Evolutionary conservation across 2,329 filamentous ascomycete genomes (phyloP), one percentile per base, ranked within the genome.

Genomic region (Aspergillus luchuensis): DNA sequence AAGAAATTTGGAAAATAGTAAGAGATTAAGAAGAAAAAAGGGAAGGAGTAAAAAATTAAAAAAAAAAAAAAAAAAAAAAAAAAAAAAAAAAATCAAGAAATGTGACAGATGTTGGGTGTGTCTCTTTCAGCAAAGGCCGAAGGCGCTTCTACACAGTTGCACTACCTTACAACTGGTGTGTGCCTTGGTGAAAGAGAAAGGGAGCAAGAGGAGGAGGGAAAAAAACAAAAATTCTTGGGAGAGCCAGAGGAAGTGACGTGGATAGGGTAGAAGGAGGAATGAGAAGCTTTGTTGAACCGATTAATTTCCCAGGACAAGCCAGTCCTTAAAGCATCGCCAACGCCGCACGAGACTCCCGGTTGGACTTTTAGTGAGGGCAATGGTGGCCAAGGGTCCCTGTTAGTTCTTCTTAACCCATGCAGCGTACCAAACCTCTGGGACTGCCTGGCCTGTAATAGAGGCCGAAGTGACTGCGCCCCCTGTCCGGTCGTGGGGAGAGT

Each of bases 391-490:
- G 59, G 61, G 63, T 59, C 57, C 58, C 48, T 28, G 64, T 61
- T 60, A 64, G 66, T 61, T 62, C 60, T 66, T 58, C 65, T 59
- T 65, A 60, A 66, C 48, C 66, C 66, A 68, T 67, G 66, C 65
- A 68, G 64, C 61, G 67, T 65, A 66, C 65, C 67, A 62, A 62
- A 60, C 57, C 62, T 60, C 61, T 67, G 67, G 67, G 59, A 60
- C 62, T 41, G 38, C 51, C 54, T 36, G 57, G 58, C 65, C 65
- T 67, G 59, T 67, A 57, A 64, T 43, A 63, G 58, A 60, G 38
- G 39, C 49, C 61, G 65, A 62, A 39, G 58, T 55, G 49, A 65
- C 63, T 64, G 60, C 66, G 65, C 65, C 66, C 61, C 66, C 59
- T 60, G 63, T 61, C 48, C 48, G 50, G 48, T 30, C 41, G 63